These are phyloP conservation scores for Fusarium multiceps DNA, from an alignment of 2,329 filamentous ascomycete species.

Conservation along the genomic window DNA sequence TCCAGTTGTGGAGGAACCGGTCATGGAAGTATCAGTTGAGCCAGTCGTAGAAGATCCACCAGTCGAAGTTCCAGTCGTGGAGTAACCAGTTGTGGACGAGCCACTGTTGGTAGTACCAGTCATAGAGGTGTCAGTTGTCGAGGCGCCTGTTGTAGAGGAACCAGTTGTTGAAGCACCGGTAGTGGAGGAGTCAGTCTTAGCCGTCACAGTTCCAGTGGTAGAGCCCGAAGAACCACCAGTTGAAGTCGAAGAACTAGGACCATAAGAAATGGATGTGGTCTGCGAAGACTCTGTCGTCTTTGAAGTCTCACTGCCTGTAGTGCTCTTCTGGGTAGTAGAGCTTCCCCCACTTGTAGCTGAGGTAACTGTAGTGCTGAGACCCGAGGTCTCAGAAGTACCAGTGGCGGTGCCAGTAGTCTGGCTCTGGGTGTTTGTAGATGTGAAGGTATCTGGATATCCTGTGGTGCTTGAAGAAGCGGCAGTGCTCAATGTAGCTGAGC, in stretches of 20 bases:
- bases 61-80: background rate
- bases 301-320: background rate
- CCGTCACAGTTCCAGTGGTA: background rate
- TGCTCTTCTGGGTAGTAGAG: background rate
- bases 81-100: background rate
- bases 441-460: background rate
- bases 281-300: background rate
- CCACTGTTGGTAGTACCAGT: background rate
- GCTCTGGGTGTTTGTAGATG: background rate
- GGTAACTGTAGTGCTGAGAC: background rate
- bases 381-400: background rate
- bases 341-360: constrained; percentile 15
- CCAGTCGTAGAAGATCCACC: background rate
- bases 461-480: constrained; percentile 8
- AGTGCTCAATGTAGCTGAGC: constrained; percentile 14
- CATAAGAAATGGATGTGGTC: background rate
- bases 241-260: background rate
- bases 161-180: background rate
- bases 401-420: background rate
- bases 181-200: background rate
- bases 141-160: background rate
- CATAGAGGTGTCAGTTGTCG: background rate
- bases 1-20: background rate
- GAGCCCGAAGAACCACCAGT: background rate
- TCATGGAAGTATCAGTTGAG: background rate